phyloP scores from a whole-genome alignment of 139 green algal genomes.

The Chlorella sorokiniana region DNA sequence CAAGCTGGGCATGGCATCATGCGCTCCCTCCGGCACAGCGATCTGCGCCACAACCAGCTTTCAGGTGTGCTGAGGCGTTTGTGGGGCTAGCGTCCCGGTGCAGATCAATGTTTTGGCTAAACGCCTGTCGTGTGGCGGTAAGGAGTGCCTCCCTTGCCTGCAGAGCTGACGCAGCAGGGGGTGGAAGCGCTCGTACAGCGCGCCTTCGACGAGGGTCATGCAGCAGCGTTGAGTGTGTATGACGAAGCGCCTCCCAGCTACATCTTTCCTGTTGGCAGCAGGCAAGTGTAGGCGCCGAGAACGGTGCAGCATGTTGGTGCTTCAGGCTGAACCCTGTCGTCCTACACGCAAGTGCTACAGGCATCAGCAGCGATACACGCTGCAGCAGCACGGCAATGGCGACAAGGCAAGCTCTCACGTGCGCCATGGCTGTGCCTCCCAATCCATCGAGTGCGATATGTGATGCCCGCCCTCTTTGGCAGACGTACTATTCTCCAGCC shows the following conservation, averaged over 20 bases:
- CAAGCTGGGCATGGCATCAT: slow-evolving; percentile 39
- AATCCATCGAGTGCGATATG: too few relatives aligned
- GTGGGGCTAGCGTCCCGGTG: not conserved
- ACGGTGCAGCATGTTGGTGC: not conserved
- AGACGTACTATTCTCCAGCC: slow-evolving; percentile 7
- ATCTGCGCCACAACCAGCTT: slow-evolving; percentile 10
- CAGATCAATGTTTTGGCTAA: not conserved
- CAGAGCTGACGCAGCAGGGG: not conserved
- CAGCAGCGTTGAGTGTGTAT: slow-evolving; percentile 22
- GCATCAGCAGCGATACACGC: not conserved
- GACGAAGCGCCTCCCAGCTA: slow-evolving; percentile 20
- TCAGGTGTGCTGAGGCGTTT: not conserved
- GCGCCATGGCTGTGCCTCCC: too few relatives aligned
- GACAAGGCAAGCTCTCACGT: not conserved
- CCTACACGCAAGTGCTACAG: not conserved
- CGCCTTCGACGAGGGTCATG: slow-evolving; percentile 42
- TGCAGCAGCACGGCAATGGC: not conserved
- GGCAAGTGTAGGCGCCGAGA: not conserved
- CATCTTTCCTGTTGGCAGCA: slow-evolving; percentile 32
- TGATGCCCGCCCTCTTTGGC: too few relatives aligned
- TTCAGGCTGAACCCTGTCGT: not conserved
- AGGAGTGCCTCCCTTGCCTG: too few relatives aligned
- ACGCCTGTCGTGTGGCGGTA: not conserved
- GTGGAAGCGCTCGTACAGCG: slow-evolving; percentile 7
- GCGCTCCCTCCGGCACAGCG: slow-evolving; percentile 7